phyloP scores from a whole-genome alignment of 2,329 filamentous ascomycete species.

The Neofusicoccum sp. region DNA sequence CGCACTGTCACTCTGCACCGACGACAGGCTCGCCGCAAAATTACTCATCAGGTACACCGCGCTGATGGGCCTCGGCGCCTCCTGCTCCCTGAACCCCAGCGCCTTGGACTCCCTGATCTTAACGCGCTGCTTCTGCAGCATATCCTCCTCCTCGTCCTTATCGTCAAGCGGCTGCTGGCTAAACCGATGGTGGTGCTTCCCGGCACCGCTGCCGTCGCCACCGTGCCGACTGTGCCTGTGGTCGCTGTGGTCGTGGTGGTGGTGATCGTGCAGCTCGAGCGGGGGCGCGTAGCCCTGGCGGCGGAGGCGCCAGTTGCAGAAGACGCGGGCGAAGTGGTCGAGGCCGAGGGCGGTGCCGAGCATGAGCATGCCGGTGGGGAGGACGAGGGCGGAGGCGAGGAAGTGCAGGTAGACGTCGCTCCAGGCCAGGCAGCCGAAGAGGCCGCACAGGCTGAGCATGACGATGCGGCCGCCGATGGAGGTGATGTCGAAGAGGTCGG shows the following conservation, averaged over 20 bases:
- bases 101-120: background rate
- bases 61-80: background rate
- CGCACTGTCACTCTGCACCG: background rate
- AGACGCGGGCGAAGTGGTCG: slow-evolving; percentile 32
- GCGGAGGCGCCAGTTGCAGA: slow-evolving; percentile 31
- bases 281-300: background rate
- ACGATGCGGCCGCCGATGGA: slow-evolving; percentile 33
- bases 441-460: slow-evolving; percentile 28
- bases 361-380: slow-evolving; percentile 36
- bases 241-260: background rate
- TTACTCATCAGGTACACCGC: slow-evolving; percentile 1
- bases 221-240: background rate
- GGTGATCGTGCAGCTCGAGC: background rate
- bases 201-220: background rate
- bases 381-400: slow-evolving; percentile 32
- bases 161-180: slow-evolving; percentile 32
- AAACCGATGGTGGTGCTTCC: no score
- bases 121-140: background rate
- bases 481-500: slow-evolving; percentile 41
- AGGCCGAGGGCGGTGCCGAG: slow-evolving; percentile 32
- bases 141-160: slow-evolving; percentile 27
- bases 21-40: background rate
- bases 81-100: background rate
- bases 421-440: slow-evolving; percentile 33
- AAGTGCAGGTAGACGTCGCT: slow-evolving; percentile 25